These are phyloP conservation scores for Diplocarpon rosae DNA, from an alignment of 2,329 filamentous ascomycete species.

Conservation along the genomic window DNA sequence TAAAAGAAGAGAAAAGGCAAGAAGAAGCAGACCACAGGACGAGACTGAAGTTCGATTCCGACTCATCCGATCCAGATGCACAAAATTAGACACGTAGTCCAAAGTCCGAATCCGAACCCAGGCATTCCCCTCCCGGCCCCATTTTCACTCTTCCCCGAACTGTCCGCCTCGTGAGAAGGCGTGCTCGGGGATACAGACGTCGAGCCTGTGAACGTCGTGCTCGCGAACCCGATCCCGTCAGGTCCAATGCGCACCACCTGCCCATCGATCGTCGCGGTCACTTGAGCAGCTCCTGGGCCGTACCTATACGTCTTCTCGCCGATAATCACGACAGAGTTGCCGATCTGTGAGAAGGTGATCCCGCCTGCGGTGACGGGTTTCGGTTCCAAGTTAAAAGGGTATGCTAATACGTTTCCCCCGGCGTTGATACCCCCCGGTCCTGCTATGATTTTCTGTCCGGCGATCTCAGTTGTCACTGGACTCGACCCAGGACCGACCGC, in stretches of 20 bases:
- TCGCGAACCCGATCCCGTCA: constrained; percentile 20
- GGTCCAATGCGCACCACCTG: constrained; percentile 23
- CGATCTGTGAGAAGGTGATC: constrained; percentile 19
- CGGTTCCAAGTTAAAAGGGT: constrained; percentile 15
- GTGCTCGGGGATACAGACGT: too few species aligned
- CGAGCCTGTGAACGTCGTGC: constrained; percentile 15
- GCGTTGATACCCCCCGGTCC: constrained; percentile 36
- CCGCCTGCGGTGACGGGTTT: constrained; percentile 18
- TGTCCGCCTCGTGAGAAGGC: too few species aligned
- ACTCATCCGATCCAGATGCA: too few species aligned
- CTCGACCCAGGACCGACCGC: constrained; percentile 36
- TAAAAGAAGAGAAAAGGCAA: too few species aligned
- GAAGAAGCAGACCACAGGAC: too few species aligned
- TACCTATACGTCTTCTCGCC: constrained; percentile 20
- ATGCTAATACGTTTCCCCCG: constrained; percentile 13
- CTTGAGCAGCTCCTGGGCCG: constrained; percentile 13
- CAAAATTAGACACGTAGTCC: too few species aligned
- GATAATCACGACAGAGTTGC: constrained; percentile 15
- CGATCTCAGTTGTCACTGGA: constrained; percentile 36
- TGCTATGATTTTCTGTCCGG: constrained; percentile 40
- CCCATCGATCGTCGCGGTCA: constrained; percentile 14
- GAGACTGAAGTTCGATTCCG: too few species aligned
- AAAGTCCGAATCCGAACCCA: too few species aligned
- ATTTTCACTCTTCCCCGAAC: too few species aligned
- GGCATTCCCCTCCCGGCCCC: too few species aligned